Conservation (phyloP, 1,284 basidiomycete genomes). For the Microbotryum violaceum region DNA sequence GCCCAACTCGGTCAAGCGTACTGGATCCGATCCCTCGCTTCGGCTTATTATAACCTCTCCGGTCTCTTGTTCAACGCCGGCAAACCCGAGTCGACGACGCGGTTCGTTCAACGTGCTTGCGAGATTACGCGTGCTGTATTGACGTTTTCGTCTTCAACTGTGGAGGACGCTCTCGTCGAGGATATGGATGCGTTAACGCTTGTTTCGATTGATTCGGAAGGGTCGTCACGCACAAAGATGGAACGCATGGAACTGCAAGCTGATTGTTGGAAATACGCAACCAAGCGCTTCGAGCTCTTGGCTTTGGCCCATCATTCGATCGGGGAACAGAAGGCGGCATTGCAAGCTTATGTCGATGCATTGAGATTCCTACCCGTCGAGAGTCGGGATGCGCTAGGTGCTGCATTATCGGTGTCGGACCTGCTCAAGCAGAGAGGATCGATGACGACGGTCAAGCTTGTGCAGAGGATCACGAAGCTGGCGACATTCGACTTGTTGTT, state of each 20-base stretch:
- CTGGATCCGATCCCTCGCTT: slow-evolving; percentile 37
- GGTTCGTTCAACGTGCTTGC: slow-evolving; percentile 35
- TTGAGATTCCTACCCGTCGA: slow-evolving; percentile 3
- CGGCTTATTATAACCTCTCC: slow-evolving; percentile 41
- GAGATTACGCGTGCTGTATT: slow-evolving; percentile 29
- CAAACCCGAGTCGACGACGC: slow-evolving; percentile 34
- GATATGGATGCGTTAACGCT: no score
- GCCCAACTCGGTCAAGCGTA: slow-evolving; percentile 13
- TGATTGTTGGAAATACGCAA: slow-evolving; percentile 1
- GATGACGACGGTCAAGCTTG: slow-evolving; percentile 2
- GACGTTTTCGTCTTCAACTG: not conserved
- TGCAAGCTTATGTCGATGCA: slow-evolving; percentile 17
- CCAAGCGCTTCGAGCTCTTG: slow-evolving; percentile 27
- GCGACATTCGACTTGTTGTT: slow-evolving; percentile 27
- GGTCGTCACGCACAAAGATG: no score
- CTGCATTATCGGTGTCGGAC: no score
- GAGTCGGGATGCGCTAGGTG: not conserved
- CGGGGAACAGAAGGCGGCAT: slow-evolving; percentile 23
- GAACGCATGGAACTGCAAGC: no score
- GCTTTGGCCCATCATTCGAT: slow-evolving; percentile 20
- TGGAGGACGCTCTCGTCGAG: not conserved
- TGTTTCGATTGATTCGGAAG: no score
- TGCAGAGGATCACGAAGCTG: slow-evolving; percentile 19
- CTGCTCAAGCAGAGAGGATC: no score
- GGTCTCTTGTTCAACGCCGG: slow-evolving; percentile 40